Percentiles rank a stretch among this genome's conserved stretches.
These are phyloP conservation scores for Trichomonas gallinae DNA, from an alignment of 208 protist species.

Conservation along the genomic window DNA sequence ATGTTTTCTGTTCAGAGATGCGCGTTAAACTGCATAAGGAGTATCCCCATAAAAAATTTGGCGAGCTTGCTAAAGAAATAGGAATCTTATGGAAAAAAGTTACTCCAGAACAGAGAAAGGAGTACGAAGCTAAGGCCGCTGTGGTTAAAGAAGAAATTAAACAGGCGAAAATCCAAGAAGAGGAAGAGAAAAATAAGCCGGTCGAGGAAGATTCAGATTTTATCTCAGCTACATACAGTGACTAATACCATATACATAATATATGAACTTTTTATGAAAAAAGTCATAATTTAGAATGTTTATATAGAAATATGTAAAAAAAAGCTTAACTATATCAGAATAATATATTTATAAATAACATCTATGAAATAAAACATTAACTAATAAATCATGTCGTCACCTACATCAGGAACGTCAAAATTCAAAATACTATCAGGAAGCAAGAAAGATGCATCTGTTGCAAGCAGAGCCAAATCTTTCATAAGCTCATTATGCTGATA, in stretches of 20 bases:
- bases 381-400: no score
- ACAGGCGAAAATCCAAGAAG: background rate
- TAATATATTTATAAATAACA: background rate
- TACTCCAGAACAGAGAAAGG: background rate
- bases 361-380: background rate
- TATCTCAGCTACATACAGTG: background rate
- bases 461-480: background rate
- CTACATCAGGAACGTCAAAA: no score
- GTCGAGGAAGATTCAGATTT: background rate
- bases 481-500: background rate
- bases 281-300: background rate
- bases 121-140: background rate
- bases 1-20: background rate
- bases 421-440: no score
- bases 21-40: background rate
- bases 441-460: background rate
- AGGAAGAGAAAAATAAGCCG: background rate
- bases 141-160: background rate
- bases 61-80: background rate
- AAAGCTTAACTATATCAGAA: background rate
- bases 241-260: background rate
- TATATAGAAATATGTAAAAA: background rate
- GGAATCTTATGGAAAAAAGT: background rate
- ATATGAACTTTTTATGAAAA: background rate
- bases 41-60: background rate